A percentile compares a stretch with the other conserved stretches of the same genome.
phyloP scores from a whole-genome alignment of 2,329 filamentous ascomycete genomes.

The Talaromyces marneffei region DNA sequence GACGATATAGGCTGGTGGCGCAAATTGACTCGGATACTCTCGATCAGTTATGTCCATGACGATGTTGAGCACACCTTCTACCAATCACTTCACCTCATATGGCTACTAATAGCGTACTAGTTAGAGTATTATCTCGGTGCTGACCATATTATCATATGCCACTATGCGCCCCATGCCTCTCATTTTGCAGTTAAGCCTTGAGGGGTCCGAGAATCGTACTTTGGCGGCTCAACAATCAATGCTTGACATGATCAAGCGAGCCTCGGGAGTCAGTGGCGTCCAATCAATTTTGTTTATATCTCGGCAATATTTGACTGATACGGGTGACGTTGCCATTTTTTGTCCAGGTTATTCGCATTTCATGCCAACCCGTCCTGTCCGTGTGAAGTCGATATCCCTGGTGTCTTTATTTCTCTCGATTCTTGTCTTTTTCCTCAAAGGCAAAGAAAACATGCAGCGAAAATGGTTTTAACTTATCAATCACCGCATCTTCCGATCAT shows the following conservation, averaged over 20 bases:
- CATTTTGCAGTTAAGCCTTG: neutral
- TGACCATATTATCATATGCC: too few relatives aligned
- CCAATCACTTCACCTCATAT: neutral
- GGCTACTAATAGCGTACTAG: neutral
- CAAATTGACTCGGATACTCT: neutral
- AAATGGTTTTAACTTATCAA: too few relatives aligned
- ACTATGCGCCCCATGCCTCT: too few relatives aligned
- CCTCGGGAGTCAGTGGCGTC: neutral
- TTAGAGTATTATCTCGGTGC: neutral
- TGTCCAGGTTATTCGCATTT: neutral
- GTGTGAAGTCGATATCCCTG: neutral
- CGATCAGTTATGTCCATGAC: neutral
- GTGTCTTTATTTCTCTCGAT: neutral
- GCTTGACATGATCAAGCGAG: neutral
- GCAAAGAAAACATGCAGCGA: neutral
- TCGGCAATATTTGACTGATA: neutral
- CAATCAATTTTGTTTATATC: neutral
- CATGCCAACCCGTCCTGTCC: neutral
- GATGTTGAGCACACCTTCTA: neutral
- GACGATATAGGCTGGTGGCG: neutral
- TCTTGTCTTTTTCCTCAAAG: neutral
- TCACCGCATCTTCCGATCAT: neutral
- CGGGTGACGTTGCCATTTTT: neutral
- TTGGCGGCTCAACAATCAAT: neutral
- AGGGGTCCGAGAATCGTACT: neutral